phyloP scores from a whole-genome alignment of 1,284 basidiomycete species.

The Cutaneotrichosporon cutaneum region DNA sequence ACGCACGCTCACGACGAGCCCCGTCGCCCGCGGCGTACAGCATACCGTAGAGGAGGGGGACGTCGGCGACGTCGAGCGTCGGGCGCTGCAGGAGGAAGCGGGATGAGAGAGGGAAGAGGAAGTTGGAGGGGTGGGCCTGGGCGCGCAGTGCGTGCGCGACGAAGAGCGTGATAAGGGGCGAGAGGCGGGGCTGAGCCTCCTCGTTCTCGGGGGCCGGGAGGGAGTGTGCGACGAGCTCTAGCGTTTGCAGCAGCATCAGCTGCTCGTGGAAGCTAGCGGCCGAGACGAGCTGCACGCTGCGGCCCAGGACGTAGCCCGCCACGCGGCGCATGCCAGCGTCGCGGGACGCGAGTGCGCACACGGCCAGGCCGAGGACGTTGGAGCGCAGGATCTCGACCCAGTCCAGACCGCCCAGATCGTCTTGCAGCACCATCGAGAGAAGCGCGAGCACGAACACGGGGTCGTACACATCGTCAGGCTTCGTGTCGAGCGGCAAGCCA shows the following conservation, averaged over 20 bases:
- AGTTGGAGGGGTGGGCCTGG: slow-evolving; percentile 73
- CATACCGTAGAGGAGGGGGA: slow-evolving; percentile 81
- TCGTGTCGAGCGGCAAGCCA: not conserved
- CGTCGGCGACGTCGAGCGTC: slow-evolving; percentile 68
- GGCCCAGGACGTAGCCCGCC: slow-evolving; percentile 44
- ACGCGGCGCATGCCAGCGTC: slow-evolving; percentile 62
- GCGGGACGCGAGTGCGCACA: slow-evolving; percentile 71
- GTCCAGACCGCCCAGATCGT: slow-evolving; percentile 63
- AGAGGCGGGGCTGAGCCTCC: slow-evolving; percentile 43
- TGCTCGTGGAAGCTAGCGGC: slow-evolving; percentile 69
- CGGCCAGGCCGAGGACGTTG: slow-evolving; percentile 71
- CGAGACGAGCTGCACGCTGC: slow-evolving; percentile 7
- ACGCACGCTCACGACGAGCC: slow-evolving; percentile 78
- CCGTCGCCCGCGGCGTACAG: slow-evolving; percentile 70
- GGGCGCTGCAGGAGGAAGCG: slow-evolving; percentile 82
- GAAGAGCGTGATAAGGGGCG: slow-evolving; percentile 75
- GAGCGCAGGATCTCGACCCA: slow-evolving; percentile 85
- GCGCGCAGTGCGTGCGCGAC: slow-evolving; percentile 74
- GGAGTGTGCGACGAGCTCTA: slow-evolving; percentile 68
- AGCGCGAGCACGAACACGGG: slow-evolving; percentile 74
- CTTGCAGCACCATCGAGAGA: slow-evolving; percentile 63
- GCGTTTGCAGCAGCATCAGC: slow-evolving; percentile 70
- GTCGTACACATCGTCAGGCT: slow-evolving; percentile 64
- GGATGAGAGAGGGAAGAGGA: slow-evolving; percentile 74
- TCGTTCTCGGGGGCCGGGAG: slow-evolving; percentile 47